Evolutionary conservation across 1,284 basidiomycete genomes (phyloP).

Genomic region (Ganoderma boninense): DNA sequence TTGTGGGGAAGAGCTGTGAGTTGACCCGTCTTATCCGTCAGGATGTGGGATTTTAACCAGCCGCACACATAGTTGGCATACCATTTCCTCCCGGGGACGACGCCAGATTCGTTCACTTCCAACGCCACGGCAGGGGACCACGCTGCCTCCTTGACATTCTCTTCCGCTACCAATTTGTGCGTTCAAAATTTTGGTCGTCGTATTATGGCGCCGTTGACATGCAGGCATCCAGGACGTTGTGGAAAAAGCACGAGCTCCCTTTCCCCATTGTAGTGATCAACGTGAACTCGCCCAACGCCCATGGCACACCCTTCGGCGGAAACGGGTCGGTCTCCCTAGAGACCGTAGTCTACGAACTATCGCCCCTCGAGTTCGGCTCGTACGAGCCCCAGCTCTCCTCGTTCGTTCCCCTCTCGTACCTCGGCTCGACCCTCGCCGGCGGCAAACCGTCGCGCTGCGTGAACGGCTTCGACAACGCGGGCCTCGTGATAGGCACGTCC

Average conservation of each 20-base stretch:
- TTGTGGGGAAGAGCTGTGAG: constrained; percentile 16
- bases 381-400: constrained; percentile 22
- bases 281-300: constrained; percentile 18
- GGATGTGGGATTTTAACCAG: neutral
- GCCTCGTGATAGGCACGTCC: constrained; percentile 21
- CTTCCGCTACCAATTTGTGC: constrained; percentile 16
- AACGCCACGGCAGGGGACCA: constrained; percentile 17
- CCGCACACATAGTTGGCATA: constrained; percentile 9
- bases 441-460: constrained; percentile 12
- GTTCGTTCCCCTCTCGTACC: constrained; percentile 14
- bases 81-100: constrained; percentile 18
- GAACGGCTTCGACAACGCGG: constrained; percentile 19
- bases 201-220: neutral
- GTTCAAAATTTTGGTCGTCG: neutral
- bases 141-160: constrained; percentile 15
- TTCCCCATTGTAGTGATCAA: constrained; percentile 19
- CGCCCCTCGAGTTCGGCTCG: constrained; percentile 20
- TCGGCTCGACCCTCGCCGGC: constrained; percentile 15
- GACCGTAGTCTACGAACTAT: constrained; percentile 16
- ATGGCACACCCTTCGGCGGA: constrained; percentile 11
- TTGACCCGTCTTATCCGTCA: neutral
- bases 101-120: constrained; percentile 13
- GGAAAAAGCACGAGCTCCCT: constrained; percentile 12
- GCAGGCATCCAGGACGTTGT: neutral
- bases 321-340: constrained; percentile 8